These are phyloP conservation scores for Phlebiopsis flavidoalba DNA, from an alignment of 768 basidiomycete species.

Conservation along the genomic window DNA sequence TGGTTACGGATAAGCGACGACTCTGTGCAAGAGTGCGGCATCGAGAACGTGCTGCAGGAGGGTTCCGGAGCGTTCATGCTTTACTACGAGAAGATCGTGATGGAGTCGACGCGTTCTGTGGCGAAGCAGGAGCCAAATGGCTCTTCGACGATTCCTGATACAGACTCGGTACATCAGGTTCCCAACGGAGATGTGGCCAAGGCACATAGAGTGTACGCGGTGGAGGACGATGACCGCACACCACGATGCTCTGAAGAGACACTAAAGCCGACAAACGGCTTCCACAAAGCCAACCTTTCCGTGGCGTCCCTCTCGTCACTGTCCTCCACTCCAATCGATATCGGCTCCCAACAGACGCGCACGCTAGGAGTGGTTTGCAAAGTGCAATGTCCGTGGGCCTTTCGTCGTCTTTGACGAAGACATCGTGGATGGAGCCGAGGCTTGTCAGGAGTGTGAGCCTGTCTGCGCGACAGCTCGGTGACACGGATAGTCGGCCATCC, in stretches of 20 bases:
- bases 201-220: neutral
- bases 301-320: neutral
- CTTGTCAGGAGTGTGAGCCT: constrained; percentile 1
- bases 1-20: constrained; percentile 93
- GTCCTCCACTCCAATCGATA: constrained; percentile 1
- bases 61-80: constrained; percentile 86
- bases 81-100: constrained; percentile 77
- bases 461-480: neutral
- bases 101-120: constrained; percentile 4
- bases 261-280: constrained; percentile 3
- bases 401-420: neutral
- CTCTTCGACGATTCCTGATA: neutral
- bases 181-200: neutral
- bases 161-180: neutral
- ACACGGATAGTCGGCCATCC: neutral
- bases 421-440: neutral
- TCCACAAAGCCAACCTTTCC: constrained; percentile 1
- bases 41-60: constrained; percentile 70
- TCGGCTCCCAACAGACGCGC: neutral
- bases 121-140: neutral
- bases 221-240: neutral
- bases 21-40: constrained; percentile 66
- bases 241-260: constrained; percentile 14
- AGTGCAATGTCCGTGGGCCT: neutral
- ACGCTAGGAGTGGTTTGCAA: neutral